Evolutionary conservation across 2,329 filamentous ascomycete species (phyloP).

Genomic region (Nannizziopsis arthrosporioides): DNA sequence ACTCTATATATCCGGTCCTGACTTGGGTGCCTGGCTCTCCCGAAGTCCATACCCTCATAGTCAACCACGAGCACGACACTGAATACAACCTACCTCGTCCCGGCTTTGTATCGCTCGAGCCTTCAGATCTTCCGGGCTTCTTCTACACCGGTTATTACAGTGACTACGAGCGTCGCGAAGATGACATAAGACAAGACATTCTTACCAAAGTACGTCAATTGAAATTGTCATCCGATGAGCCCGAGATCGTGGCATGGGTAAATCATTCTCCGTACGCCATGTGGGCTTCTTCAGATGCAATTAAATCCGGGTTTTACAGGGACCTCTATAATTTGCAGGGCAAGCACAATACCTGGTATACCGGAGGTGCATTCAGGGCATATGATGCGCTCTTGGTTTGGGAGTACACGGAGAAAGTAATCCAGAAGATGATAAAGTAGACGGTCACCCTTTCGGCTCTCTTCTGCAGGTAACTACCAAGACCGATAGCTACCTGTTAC

Average conservation of each 20-base stretch:
- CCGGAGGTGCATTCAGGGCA: constrained; percentile 28
- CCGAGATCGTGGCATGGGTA: constrained; percentile 21
- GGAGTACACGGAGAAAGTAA: constrained; percentile 14
- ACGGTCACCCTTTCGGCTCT: too few species aligned
- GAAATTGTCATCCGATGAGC: constrained; percentile 1
- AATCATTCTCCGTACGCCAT: constrained; percentile 28
- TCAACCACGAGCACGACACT: constrained; percentile 18
- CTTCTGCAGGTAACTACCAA: too few species aligned
- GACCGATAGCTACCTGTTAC: too few species aligned
- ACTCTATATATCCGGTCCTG: constrained; percentile 26
- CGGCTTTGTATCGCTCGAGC: constrained; percentile 17
- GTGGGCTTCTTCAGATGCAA: constrained; percentile 22
- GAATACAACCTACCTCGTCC: constrained; percentile 22
- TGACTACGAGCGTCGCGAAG: constrained; percentile 12
- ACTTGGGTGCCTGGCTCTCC: constrained; percentile 26
- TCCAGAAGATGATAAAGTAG: constrained; percentile 1
- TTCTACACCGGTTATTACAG: constrained; percentile 5
- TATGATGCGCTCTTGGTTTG: constrained; percentile 13
- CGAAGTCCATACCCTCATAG: constrained; percentile 9
- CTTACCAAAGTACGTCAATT: constrained; percentile 17
- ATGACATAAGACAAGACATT: constrained; percentile 21
- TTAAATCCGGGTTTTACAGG: constrained; percentile 31
- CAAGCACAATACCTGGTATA: constrained; percentile 32
- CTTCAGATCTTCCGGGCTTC: constrained; percentile 12
- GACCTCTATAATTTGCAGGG: constrained; percentile 33